These are phyloP conservation scores for Acer yangbiense DNA, from an alignment of 345 rosid species.

Conservation along the genomic window DNA sequence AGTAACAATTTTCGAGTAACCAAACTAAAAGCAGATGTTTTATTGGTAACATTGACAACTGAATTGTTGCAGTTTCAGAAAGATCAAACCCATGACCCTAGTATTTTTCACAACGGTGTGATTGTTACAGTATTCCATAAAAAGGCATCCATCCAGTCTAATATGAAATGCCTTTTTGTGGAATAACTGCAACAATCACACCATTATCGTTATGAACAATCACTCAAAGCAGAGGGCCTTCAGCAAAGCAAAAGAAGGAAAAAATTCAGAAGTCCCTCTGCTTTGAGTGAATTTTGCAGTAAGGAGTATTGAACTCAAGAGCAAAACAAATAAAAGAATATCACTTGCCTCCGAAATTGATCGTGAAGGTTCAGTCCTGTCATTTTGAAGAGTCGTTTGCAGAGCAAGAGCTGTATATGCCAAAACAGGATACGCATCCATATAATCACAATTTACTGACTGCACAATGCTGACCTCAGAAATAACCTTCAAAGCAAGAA, in stretches of 20 bases:
- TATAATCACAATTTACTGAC: conserved; percentile 43
- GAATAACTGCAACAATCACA: no score
- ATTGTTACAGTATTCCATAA: background rate
- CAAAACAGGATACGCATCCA: conserved; percentile 67
- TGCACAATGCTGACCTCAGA: conserved; percentile 77
- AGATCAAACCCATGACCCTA: background rate
- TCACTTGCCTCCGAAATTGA: conserved; percentile 50
- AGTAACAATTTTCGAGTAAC: background rate
- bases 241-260: background rate
- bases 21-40: background rate
- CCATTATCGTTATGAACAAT: no score
- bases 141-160: conserved; percentile 5
- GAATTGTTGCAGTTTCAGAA: background rate
- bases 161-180: background rate
- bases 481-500: conserved; percentile 65
- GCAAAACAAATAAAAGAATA: conserved; percentile 10
- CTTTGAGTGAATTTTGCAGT: background rate
- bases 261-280: background rate
- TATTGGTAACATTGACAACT: background rate
- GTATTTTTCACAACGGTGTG: background rate
- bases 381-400: conserved; percentile 52
- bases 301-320: conserved; percentile 7
- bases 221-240: no score
- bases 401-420: conserved; percentile 77
- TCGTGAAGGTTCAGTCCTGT: conserved; percentile 25